These are phyloP conservation scores for Marasmius tenuissimus DNA, from an alignment of 1,284 basidiomycete species.

Conservation along the genomic window DNA sequence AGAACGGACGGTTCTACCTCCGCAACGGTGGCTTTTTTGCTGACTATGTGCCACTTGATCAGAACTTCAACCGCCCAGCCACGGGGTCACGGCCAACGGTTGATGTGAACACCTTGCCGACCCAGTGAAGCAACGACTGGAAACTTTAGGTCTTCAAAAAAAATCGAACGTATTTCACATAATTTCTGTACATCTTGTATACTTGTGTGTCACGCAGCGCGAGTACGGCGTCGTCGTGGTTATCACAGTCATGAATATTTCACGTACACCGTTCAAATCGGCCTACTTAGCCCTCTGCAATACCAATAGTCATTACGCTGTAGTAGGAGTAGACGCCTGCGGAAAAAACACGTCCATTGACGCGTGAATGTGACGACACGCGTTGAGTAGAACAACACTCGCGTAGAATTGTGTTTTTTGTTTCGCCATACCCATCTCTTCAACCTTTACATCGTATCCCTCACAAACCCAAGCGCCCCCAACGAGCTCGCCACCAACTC, in stretches of 20 bases:
- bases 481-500: constrained; percentile 71
- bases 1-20: constrained; percentile 4
- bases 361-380: neutral
- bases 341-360: no score
- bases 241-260: no score
- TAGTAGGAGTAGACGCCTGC: no score
- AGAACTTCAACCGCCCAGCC: constrained; percentile 4
- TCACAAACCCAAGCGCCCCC: constrained; percentile 71
- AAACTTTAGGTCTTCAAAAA: no score
- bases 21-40: constrained; percentile 3
- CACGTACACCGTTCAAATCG: no score
- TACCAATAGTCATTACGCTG: no score
- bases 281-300: no score
- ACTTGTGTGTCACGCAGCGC: no score
- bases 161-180: no score
- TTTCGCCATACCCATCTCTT: neutral
- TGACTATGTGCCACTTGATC: constrained; percentile 1
- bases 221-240: no score
- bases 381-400: neutral
- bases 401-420: neutral
- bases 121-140: neutral
- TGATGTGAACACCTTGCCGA: constrained; percentile 2
- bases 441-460: constrained; percentile 37
- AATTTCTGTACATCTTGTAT: no score
- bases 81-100: neutral